Evolutionary conservation across 2,329 filamentous ascomycete genomes (phyloP).

Genomic region (Pseudopithomyces chartarum): DNA sequence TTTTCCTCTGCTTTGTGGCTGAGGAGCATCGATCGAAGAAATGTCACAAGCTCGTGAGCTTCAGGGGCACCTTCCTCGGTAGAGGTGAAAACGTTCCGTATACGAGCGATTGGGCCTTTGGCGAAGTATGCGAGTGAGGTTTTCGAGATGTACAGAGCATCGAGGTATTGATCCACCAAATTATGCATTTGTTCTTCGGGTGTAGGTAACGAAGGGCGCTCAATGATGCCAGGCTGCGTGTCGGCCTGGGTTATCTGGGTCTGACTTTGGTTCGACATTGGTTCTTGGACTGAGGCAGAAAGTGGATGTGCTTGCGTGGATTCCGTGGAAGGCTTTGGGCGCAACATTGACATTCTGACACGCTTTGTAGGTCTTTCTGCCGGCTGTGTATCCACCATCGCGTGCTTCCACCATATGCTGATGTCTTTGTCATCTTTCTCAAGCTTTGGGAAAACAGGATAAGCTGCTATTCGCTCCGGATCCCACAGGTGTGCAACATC

Average conservation of each 20-base stretch:
- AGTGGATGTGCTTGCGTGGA: conserved; percentile 8
- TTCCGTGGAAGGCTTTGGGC: conserved; percentile 17
- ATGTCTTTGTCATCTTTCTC: neutral
- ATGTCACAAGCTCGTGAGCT: conserved; percentile 68
- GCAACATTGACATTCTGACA: conserved; percentile 39
- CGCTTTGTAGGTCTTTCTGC: conserved; percentile 24
- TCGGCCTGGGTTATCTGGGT: conserved; percentile 1
- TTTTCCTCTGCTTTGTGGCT: conserved; percentile 73
- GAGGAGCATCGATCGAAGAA: conserved; percentile 71
- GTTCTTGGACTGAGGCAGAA: conserved; percentile 1
- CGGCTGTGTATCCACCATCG: conserved; percentile 24
- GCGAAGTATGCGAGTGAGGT: conserved; percentile 83
- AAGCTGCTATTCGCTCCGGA: conserved; percentile 51
- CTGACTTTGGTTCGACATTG: neutral
- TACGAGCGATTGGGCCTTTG: conserved; percentile 78
- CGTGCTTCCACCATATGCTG: conserved; percentile 40
- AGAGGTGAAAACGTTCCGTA: conserved; percentile 71
- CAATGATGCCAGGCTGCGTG: conserved; percentile 4
- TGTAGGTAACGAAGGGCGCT: conserved; percentile 23
- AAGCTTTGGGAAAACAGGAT: conserved; percentile 60
- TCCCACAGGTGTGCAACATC: conserved; percentile 50
- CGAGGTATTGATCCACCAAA: conserved; percentile 45
- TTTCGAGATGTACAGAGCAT: conserved; percentile 57
- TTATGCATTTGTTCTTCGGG: conserved; percentile 58
- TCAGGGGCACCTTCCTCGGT: conserved; percentile 65